Conservation (phyloP, 192 early-diverging fungal species). For the Lunasporangiospora selenospora region DNA sequence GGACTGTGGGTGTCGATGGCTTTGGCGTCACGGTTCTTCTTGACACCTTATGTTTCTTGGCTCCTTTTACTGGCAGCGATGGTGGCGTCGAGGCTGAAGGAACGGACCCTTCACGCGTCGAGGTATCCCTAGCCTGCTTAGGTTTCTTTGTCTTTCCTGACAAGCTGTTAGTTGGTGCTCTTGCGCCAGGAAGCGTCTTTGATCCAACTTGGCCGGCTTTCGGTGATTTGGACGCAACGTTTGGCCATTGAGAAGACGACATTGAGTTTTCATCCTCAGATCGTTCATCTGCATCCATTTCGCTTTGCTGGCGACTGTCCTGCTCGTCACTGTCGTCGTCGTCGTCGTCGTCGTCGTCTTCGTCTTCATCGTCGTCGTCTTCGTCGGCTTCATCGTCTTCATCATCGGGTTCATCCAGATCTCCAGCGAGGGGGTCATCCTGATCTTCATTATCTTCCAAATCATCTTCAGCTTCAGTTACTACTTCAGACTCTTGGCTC, state of each 20-base stretch:
- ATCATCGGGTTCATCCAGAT: constrained; percentile 46
- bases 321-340: too few relatives aligned
- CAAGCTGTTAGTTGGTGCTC: background rate
- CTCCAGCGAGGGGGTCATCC: constrained; percentile 24
- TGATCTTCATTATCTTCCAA: too few relatives aligned
- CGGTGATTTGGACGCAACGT: constrained; percentile 17
- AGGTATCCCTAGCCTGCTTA: background rate
- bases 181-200: constrained; percentile 19
- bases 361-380: constrained; percentile 32
- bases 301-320: too few relatives aligned
- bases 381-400: constrained; percentile 45
- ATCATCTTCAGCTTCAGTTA: constrained; percentile 5
- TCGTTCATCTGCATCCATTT: too few relatives aligned
- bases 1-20: constrained; percentile 35
- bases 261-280: constrained; percentile 20
- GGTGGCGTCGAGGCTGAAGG: too few relatives aligned
- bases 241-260: constrained; percentile 10
- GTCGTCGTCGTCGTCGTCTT: constrained; percentile 18
- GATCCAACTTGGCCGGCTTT: constrained; percentile 18
- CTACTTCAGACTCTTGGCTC: constrained; percentile 1
- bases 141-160: constrained; percentile 2
- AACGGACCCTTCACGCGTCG: constrained; percentile 19
- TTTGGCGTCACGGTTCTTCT: constrained; percentile 44
- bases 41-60: constrained; percentile 26
- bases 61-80: background rate